Percentiles rank a stretch among this genome's conserved stretches.
These are phyloP conservation scores for Eutrema heterophyllum DNA, from an alignment of 345 rosid species.

Conservation along the genomic window DNA sequence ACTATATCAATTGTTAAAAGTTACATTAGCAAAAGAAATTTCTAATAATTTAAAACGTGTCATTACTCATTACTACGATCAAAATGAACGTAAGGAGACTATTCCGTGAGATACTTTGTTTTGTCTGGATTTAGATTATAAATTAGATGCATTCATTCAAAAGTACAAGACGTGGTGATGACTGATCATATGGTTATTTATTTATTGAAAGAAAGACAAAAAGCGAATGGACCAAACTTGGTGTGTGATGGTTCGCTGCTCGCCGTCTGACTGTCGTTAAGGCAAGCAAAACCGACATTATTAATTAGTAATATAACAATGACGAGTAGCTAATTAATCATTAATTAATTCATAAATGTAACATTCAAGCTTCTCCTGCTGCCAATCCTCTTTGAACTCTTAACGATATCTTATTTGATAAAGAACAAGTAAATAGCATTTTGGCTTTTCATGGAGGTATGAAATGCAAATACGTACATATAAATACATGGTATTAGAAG, in stretches of 20 bases:
- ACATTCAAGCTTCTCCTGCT: not conserved
- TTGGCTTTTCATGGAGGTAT: no score
- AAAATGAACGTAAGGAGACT: not conserved
- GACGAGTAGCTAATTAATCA: not conserved
- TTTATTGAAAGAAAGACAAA: not conserved
- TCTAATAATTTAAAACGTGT: not conserved
- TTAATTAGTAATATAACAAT: not conserved
- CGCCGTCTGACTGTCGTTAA: not conserved
- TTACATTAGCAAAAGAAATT: not conserved
- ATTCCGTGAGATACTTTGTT: not conserved
- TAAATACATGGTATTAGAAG: no score
- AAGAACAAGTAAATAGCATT: not conserved
- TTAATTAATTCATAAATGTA: not conserved
- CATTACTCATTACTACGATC: not conserved
- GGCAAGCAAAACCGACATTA: not conserved
- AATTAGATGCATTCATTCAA: not conserved
- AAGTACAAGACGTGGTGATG: not conserved
- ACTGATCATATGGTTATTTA: not conserved
- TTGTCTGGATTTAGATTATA: not conserved
- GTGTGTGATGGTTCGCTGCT: not conserved
- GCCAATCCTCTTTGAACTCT: not conserved
- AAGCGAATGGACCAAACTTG: not conserved
- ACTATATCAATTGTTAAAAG: not conserved
- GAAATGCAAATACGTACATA: no score
- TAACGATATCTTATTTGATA: not conserved